Evolutionary conservation across 257 asterid genomes (phyloP), one percentile per base, ranked within the genome.

Genomic region (Salvia hispanica): DNA sequence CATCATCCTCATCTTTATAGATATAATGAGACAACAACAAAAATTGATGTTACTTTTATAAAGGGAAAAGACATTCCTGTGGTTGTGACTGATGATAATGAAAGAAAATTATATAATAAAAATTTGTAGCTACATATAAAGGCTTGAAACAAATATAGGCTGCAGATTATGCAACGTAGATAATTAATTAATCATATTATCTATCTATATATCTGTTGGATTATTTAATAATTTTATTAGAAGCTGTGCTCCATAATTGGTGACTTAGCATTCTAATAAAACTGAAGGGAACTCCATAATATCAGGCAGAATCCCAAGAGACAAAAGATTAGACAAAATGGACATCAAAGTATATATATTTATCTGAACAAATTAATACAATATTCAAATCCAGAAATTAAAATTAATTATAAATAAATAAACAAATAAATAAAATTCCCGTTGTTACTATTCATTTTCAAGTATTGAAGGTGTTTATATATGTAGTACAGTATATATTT

Each of bases 281-380:
- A 62, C 47, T 64, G 59, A 57, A 73, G 63, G 64, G 59, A 44
- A 66, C 65, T 75, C 53, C 58, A 66, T 58, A 10, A 18, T 44
- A 79, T 78, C 39, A 67, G 69, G 80, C 80, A 81, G 78, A 78
- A 80, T 86, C 86, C 81, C 52, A 75, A 74, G 72, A 77, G 81
- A 74, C 79, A 79, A 82, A 72, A 77, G 64, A 72, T 64, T 69
- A 52, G 73, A 77, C 74, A 79, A 81, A 64, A 79, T 63, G 34
- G 61, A 74, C 71, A 78, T 58, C 50, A 55, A 3, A 9, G 3
- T 28, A 33, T 56, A 31, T 56, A 76, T 67, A 72, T 21, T 50
- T 55, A 1, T 25, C 2, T 25, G 42, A 69, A 48, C 51, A 16
- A 69, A 5, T 14, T 54, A 46, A 46, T 57, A 69, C 62, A 70